Percentiles rank a stretch among this genome's conserved stretches.
Conservation (phyloP, 2,329 filamentous ascomycete genomes). For the Chaetomiaceae sp. region DNA sequence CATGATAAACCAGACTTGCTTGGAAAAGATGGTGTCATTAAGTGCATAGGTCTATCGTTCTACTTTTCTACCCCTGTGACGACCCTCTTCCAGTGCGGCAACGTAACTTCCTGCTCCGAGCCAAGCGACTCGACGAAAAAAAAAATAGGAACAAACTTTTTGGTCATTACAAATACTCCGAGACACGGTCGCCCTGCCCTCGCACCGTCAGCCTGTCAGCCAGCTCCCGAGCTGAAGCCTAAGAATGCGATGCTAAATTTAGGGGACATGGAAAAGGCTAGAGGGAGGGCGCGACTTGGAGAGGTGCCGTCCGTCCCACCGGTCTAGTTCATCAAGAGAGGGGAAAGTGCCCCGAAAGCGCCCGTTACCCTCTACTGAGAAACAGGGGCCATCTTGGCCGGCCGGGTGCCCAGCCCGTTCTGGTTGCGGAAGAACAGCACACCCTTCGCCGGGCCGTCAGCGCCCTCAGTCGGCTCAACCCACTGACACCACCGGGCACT, state of each 20-base stretch:
- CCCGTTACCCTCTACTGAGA: neutral
- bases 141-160: neutral
- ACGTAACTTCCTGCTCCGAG: neutral
- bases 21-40: constrained; percentile 1
- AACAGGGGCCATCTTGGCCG: constrained; percentile 27
- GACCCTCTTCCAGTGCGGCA: neutral
- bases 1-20: no score
- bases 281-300: no score
- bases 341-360: neutral
- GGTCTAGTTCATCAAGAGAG: neutral
- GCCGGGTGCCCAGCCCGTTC: constrained; percentile 72
- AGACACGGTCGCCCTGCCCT: neutral
- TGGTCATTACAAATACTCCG: neutral
- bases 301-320: neutral
- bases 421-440: constrained; percentile 94
- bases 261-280: no score
- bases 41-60: neutral
- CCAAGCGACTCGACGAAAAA: neutral
- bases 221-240: neutral
- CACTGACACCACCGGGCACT: constrained; percentile 88
- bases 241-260: neutral
- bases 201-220: neutral
- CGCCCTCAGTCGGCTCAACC: constrained; percentile 86
- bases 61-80: neutral
- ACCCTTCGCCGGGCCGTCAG: constrained; percentile 73